Evolutionary conservation across 1,284 basidiomycete species (phyloP), one percentile per base, ranked within the genome.

Genomic region (Microbotryomycetes sp.): DNA sequence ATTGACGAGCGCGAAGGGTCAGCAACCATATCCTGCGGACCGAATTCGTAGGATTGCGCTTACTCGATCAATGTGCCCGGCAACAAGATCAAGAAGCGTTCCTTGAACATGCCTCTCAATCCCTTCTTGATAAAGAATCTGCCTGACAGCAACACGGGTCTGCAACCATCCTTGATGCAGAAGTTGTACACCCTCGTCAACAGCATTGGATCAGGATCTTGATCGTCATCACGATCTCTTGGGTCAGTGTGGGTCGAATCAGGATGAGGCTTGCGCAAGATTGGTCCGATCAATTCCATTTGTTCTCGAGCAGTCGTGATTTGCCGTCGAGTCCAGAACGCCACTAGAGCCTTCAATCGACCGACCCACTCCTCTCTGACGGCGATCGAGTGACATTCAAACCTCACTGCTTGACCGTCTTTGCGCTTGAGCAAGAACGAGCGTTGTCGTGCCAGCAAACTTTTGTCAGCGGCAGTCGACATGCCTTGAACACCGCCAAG

Each of bases 351-450:
- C 12, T 51, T 46, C 15, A 71, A 57, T 0, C 70, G 67, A 3
- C 59, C 64, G 25, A 66, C 60, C 70, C 68, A 70, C 54, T 71
- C 70, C 12, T 58, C 54, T 1, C 59, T 57, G 19, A 69, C 68
- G 23, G 56, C 58, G 25, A 64, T 65, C 25, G 68, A 66, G 30
- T 65, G 60, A 49, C 64, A 65, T 58, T 71, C 68, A 50, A 71
- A 68, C 6, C 50, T 42, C 22, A 47, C 55, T 47, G 51, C 29
- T 7, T 22, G 4, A 63, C 66, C 22, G 54, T 47, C 15, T 49
- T 42, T 0, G 36, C 57, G 60, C 49, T 51, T 58, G 53, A 66
- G 49, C 29, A 64, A 45, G 36, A 68, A 68, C 2, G 57, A 47
- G 4, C 66, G 32, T 28, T 59, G 23, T 26, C 60, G 46, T 6